Conservation (phyloP, 2,329 filamentous ascomycete genomes). For the Pseudofabraea citricarpa region DNA sequence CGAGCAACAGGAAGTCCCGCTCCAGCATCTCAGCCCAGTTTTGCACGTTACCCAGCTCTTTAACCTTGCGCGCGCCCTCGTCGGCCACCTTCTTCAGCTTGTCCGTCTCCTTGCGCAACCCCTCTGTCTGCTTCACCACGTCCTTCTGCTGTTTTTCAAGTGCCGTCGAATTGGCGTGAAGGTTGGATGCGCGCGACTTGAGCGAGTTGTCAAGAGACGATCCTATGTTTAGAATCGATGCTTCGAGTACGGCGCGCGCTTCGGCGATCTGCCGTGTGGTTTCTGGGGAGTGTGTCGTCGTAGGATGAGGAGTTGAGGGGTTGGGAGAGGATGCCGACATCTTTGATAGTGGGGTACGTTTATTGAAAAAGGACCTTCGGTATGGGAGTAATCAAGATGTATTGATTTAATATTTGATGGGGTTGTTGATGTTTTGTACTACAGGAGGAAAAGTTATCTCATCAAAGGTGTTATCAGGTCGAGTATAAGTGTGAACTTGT, state of each 20-base stretch:
- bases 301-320: constrained; percentile 6
- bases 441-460: too few relatives aligned
- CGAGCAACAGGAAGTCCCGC: constrained; percentile 57
- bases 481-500: too few relatives aligned
- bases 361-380: too few relatives aligned
- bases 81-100: constrained; percentile 59
- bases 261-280: constrained; percentile 39
- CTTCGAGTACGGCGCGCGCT: constrained; percentile 54
- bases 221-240: constrained; percentile 49
- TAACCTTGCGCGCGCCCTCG: constrained; percentile 59
- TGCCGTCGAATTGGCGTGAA: constrained; percentile 64
- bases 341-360: not conserved
- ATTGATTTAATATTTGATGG: too few relatives aligned
- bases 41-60: constrained; percentile 77
- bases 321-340: constrained; percentile 3
- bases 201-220: constrained; percentile 67
- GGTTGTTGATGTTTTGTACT: too few relatives aligned
- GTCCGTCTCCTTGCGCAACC: constrained; percentile 58
- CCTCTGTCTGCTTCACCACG: constrained; percentile 54
- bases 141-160: constrained; percentile 65
- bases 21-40: constrained; percentile 85
- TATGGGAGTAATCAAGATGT: too few relatives aligned
- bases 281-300: constrained; percentile 18
- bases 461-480: too few relatives aligned
- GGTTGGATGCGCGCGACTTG: constrained; percentile 58